These are phyloP conservation scores for Teunomyces aglyptinius DNA, from an alignment of 805 yeast genomes.

Conservation along the genomic window DNA sequence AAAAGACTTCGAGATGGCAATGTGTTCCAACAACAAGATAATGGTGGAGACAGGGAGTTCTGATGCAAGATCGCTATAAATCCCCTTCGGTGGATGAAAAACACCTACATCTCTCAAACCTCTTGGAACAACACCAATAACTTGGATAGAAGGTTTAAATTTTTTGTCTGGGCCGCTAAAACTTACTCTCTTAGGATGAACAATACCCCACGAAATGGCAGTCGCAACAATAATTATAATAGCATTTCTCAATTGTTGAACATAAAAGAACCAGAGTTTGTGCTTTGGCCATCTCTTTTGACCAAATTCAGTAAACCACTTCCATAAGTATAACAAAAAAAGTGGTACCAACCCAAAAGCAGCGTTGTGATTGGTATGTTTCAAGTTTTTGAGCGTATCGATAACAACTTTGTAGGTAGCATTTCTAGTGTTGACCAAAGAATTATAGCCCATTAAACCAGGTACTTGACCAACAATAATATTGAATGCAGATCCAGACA, in stretches of 20 bases:
- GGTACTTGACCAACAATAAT: conserved; percentile 87
- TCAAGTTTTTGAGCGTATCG: conserved; percentile 68
- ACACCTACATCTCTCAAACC: conserved; percentile 79
- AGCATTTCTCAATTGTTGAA: conserved; percentile 77
- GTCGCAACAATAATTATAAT: conserved; percentile 80
- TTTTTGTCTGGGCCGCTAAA: conserved; percentile 29
- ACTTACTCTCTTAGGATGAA: conserved; percentile 43
- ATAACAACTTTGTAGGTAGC: conserved; percentile 71
- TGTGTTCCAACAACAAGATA: conserved; percentile 83
- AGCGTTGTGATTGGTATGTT: conserved; percentile 70
- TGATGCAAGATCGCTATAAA: conserved; percentile 59
- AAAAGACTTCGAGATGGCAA: conserved; percentile 89
- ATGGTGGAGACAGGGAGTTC: conserved; percentile 86
- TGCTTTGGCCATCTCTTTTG: conserved; percentile 63
- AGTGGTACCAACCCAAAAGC: conserved; percentile 84
- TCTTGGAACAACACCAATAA: conserved; percentile 76
- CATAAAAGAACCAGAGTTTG: conserved; percentile 61
- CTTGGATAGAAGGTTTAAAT: conserved; percentile 48
- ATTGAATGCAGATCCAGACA: conserved; percentile 89
- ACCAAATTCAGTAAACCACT: conserved; percentile 56
- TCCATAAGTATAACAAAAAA: conserved; percentile 70
- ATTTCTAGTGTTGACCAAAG: conserved; percentile 65
- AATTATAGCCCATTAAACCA: conserved; percentile 72
- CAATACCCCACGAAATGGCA: conserved; percentile 74
- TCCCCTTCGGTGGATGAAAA: conserved; percentile 60